Base-by-base conservation (phyloP, 257 asterid species). In the Verbena officinalis region DNA sequence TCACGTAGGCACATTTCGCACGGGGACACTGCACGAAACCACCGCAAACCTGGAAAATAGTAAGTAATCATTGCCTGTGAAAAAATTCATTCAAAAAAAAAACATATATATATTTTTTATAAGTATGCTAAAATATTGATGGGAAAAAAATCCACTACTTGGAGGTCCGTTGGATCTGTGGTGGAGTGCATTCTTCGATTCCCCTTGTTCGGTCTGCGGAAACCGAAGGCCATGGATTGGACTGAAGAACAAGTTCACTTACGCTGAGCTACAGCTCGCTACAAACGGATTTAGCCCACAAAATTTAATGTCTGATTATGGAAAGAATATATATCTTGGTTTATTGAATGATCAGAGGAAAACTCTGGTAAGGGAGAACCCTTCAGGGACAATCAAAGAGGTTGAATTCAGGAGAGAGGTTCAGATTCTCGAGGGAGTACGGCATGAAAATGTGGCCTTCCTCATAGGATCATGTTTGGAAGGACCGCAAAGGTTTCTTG, bases 381-480 rank as follows among this genome's bases (percentile, higher is more conserved):
- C 81, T 78, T 78, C 87, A 55, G 75, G 23, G 65, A 34, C 81
- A 64, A 80, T 67, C 36, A 70, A 63, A 77, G 79, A 83, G 43
- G 73, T 57, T 4, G 82, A 81, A 22, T 72, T 78, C 23, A 30
- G 50, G 69, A 60, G 68, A 17, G 77, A 78, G 71, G 76, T 80
- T 52, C 74, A 54, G 63, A 53, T 55, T 10, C 86, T 83, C 4
- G 82, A 73, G 59, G 67, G 68, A 8, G 55, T 75, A 8, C 66
- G 67, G 43, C 89, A 85, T 39, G 70, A 81, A 19, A 74, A 85
- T 57, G 82, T 85, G 52, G 72, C 82, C 34, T 72, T 59, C 67
- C 72, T 85, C 33, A 9, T 85, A 38, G 93, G 93, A 17, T 78
- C 77, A 1, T 85, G 93, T 38, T 76, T 69, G 9, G 80, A 69